Percentiles rank a stretch among this genome's conserved stretches.
These are phyloP conservation scores for Phytophthora sansomeana DNA, from an alignment of 352 stramenopile genomes.

Conservation along the genomic window DNA sequence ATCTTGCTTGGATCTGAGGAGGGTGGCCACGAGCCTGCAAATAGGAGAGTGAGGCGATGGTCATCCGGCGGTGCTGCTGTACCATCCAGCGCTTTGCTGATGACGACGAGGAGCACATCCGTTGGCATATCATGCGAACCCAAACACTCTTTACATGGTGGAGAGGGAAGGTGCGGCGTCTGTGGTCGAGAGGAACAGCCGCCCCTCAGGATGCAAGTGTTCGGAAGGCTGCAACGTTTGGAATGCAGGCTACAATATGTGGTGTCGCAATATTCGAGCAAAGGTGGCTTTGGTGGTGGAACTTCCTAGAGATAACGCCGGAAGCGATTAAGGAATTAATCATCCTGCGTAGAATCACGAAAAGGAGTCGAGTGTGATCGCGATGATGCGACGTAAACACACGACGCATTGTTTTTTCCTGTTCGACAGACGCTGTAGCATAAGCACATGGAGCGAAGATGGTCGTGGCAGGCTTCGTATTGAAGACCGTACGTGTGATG, in stretches of 20 bases:
- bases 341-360: background rate
- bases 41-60: constrained; percentile 19
- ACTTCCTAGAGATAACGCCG: background rate
- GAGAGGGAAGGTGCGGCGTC: constrained; percentile 24
- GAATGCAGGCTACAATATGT: background rate
- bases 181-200: constrained; percentile 25
- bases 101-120: constrained; percentile 18
- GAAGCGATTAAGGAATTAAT: background rate
- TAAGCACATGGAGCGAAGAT: background rate
- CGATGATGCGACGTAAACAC: background rate
- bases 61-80: constrained; percentile 2
- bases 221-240: background rate
- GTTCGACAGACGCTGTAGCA: background rate
- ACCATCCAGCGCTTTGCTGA: background rate
- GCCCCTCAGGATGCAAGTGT: constrained; percentile 5
- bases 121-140: constrained; percentile 29
- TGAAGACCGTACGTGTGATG: no score
- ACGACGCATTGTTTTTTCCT: constrained; percentile 5
- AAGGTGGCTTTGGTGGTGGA: background rate
- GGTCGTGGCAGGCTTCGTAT: no score
- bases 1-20: constrained; percentile 14
- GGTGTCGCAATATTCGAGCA: background rate
- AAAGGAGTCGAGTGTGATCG: background rate
- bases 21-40: constrained; percentile 8
- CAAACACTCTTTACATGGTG: constrained; percentile 25